Percentiles rank a stretch among this genome's conserved stretches.
These are phyloP conservation scores for Uronychia binucleata DNA, from an alignment of 73 alveolate genomes.

Conservation along the genomic window DNA sequence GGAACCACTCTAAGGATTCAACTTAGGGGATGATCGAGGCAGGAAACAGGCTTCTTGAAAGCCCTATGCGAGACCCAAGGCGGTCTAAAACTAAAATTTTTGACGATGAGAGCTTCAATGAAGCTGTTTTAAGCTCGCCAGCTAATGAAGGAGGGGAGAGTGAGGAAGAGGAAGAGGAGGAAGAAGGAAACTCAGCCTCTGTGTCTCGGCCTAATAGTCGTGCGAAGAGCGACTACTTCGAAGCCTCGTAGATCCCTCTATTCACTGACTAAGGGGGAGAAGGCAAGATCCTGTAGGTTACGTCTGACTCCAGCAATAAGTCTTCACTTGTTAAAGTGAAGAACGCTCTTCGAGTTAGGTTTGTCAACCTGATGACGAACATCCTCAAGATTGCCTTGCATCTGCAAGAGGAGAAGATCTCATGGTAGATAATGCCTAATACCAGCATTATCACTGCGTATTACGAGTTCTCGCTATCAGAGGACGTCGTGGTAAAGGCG, in stretches of 20 bases:
- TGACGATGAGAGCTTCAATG: no score
- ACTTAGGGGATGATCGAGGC: no score
- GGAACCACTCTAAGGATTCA: no score
- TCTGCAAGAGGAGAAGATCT: background rate
- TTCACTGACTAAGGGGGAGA: background rate
- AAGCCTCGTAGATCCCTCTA: background rate
- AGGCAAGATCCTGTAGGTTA: background rate
- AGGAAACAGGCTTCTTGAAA: no score
- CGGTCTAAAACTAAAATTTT: no score
- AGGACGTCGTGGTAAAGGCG: constrained; percentile 22
- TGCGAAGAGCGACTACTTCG: background rate
- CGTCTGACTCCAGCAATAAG: background rate
- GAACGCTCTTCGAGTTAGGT: background rate
- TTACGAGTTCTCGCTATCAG: constrained; percentile 24
- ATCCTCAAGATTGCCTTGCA: background rate
- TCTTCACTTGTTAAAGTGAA: background rate
- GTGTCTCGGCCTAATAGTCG: background rate
- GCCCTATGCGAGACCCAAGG: no score
- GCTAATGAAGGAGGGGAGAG: no score
- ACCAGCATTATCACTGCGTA: constrained; percentile 41
- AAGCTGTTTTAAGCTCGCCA: no score
- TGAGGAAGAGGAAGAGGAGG: background rate
- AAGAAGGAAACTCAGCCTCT: constrained; percentile 3
- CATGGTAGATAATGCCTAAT: no score
- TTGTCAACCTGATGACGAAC: background rate